These are phyloP conservation scores for Asterionellopsis glacialis DNA, from an alignment of 108 stramenopile genomes.

Conservation along the genomic window DNA sequence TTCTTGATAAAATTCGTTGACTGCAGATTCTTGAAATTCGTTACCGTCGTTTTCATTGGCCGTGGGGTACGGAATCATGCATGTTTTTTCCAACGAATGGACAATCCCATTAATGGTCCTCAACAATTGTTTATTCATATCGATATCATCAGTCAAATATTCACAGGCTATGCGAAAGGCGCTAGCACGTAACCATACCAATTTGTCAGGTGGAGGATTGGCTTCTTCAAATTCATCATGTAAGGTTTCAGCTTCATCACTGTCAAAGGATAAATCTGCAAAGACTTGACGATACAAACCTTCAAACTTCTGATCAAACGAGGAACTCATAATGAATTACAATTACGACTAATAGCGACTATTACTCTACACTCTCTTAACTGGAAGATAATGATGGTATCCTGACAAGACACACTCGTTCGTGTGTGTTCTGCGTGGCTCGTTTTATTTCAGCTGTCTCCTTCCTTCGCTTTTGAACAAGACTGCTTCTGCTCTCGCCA, in stretches of 20 bases:
- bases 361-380: too few species aligned
- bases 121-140: conserved; percentile 45
- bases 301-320: conserved; percentile 30
- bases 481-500: too few species aligned
- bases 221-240: conserved; percentile 18
- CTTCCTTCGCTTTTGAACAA: too few species aligned
- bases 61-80: conserved; percentile 26
- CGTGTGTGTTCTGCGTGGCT: too few species aligned
- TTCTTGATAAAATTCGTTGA: conserved; percentile 19
- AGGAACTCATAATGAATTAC: neutral
- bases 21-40: conserved; percentile 21
- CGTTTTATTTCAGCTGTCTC: too few species aligned
- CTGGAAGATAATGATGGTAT: too few species aligned
- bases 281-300: conserved; percentile 35
- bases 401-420: too few species aligned
- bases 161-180: conserved; percentile 62
- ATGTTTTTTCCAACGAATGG: conserved; percentile 47
- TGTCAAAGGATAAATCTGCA: conserved; percentile 29
- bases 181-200: conserved; percentile 57
- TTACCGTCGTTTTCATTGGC: neutral
- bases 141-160: conserved; percentile 49
- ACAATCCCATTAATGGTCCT: conserved; percentile 58
- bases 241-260: conserved; percentile 34
- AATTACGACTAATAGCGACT: too few species aligned
- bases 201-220: conserved; percentile 55